phyloP scores from a whole-genome alignment of 2,329 filamentous ascomycete genomes.

The Aspergillus sojae region DNA sequence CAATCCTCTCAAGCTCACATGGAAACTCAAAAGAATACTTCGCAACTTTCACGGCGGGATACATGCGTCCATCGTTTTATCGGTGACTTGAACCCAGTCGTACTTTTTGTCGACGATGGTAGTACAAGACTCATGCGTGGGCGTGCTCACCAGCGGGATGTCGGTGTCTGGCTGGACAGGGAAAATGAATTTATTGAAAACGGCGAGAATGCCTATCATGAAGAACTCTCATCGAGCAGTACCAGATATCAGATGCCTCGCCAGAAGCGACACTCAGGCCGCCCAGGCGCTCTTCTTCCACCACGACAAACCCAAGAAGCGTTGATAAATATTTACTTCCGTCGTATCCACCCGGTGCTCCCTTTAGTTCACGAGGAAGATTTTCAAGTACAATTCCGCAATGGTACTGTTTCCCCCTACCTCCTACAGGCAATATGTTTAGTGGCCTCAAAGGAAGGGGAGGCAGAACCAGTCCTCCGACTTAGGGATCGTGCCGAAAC shows the following conservation, averaged over 20 bases:
- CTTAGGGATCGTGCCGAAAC: constrained; percentile 14
- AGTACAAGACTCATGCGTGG: constrained; percentile 16
- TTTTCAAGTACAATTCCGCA: constrained; percentile 24
- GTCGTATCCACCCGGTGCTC: constrained; percentile 33
- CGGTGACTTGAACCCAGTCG: constrained; percentile 23
- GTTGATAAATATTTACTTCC: constrained; percentile 34
- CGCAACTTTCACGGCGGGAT: neutral
- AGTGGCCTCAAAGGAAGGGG: constrained; percentile 33
- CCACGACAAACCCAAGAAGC: constrained; percentile 22
- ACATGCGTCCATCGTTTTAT: constrained; percentile 17
- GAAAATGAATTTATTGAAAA: constrained; percentile 7
- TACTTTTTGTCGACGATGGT: constrained; percentile 16
- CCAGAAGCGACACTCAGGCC: neutral
- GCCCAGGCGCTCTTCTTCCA: constrained; percentile 11
- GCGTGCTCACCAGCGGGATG: constrained; percentile 14
- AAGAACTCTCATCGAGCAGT: neutral
- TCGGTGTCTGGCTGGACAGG: constrained; percentile 19
- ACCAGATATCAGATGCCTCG: neutral
- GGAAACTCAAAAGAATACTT: neutral
- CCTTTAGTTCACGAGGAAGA: constrained; percentile 32
- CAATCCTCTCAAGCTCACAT: neutral
- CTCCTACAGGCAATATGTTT: constrained; percentile 36
- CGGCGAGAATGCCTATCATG: neutral
- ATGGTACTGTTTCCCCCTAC: constrained; percentile 23
- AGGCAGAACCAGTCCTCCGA: constrained; percentile 25